Evolutionary conservation across 345 rosid genomes (phyloP), one percentile per base, ranked within the genome.

Genomic region (Arabis alpina): DNA sequence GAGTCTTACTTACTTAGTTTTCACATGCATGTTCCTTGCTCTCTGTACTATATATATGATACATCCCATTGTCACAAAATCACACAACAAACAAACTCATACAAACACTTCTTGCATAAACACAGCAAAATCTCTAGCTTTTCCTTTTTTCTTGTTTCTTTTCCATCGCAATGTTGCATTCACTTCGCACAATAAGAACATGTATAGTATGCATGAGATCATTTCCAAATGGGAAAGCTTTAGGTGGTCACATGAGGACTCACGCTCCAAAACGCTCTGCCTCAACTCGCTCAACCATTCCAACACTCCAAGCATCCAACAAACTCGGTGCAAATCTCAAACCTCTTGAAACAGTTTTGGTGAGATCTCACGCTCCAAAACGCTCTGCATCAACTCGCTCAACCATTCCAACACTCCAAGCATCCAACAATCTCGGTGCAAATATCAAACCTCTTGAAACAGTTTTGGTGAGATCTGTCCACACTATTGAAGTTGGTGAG

Each of bases 161-260:
- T 50, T 53, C n/a, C 58, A 57, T 45, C n/a, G 25, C 15, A 1
- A 63, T 30, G 27, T 45, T 68, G 65, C n/a, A 30, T 63, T 76
- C 65, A 59, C 64, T 73, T 61, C 66, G 60, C 66, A 54, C 36
- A 11, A 60, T 27, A 47, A 68, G 34, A 41, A 45, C 1, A 13
- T 75, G 79, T 54, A 64, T 43, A 8, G 43, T 75, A 2, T 68
- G 79, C 47, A 44, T 47, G 12, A 60, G 49, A 51, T 9, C 64
- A 1, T 61, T 68, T 60, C 2, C 23, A 27, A 61, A 39, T 32
- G 74, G 64, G 52, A 68, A 57, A 61, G 58, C 78, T 45, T 15
- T 75, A 13, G 74, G 74, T 10, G 70, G 74, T 54, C 74, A 75
- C 59, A 61, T 75, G 74, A 75, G 59, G 30, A 52, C 79, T 62